Evolutionary conservation across 257 asterid genomes (phyloP), one percentile per base, ranked within the genome.

Genomic region (Solanum sitiens): DNA sequence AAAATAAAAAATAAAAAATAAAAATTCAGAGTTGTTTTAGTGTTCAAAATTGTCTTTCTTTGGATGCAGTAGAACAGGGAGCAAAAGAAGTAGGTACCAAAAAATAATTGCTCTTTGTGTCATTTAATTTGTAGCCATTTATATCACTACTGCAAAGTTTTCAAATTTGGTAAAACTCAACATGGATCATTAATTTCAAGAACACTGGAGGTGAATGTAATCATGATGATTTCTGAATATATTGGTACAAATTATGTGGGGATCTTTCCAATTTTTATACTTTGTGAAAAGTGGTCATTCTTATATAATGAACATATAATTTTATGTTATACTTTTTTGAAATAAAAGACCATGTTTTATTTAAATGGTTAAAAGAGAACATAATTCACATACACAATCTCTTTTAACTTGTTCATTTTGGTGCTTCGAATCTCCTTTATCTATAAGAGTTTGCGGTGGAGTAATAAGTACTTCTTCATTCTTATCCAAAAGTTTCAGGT

Each of bases 391-490:
- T 53, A 16, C 23, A 53, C 63, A 6, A 53, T 53, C 63, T 53
- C 63, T 53, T 53, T 53, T 16, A 53, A 18, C 4, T 3, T 2
- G n/a, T 53, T 1, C 4, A 1, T 16, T 18, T 53, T 53, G 63
- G 10, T 0, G 10, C 0, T 53, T 53, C 10, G 18, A 18, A 53
- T 9, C 4, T 2, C 2, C 23, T 27, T 53, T 53, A 18, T 53
- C 63, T 0, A 0, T 53, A 6, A 53, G n/a, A 53, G 10, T 53
- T 53, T 53, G n/a, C 6, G 23, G 11, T 53, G 0, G 4, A 53
- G n/a, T 6, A 23, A 0, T 6, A 53, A 53, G n/a, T 7, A 53
- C 1, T 53, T 2, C 0, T 4, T 47, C 0, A 47, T 47, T 0
- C 0, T 53, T 53, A 53, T 0, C 10, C 63, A 53, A 18, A 53